Evolutionary conservation across 129 eudicot species (phyloP), one percentile per base, ranked within the genome.

Genomic region (Centrapalus pauciflorus): DNA sequence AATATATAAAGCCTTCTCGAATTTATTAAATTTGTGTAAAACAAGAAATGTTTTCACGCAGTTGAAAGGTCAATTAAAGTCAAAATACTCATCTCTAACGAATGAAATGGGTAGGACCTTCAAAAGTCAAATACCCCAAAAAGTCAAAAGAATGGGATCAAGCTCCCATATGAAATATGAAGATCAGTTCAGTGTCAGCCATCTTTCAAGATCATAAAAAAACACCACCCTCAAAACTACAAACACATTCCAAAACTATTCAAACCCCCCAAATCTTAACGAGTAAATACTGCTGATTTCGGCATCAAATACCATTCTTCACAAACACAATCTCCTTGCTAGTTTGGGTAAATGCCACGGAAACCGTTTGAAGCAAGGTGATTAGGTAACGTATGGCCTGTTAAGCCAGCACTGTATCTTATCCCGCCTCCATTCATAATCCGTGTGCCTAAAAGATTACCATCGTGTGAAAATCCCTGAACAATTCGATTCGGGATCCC

Each of bases 371-470:
- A 51, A 59, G 63, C 68, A 34, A 74, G 76, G 20, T 72, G 70
- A 23, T 75, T 69, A 14, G 80, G 64, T 24, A 74, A 61, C 27
- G 73, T 41, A 64, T 61, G 77, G 43, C 64, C 81, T 12, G 75
- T 73, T 37, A 79, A 41, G 12, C 79, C 79, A 0, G 73, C 51
- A 7, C 2, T 17, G 66, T 76, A 80, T 66, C 79, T 59, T 56
- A 59, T 58, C 32, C 65, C 68, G 11, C 73, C 85, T 61, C 73
- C 83, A 26, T 77, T 75, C 61, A 73, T 73, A 72, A 69, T 77
- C 73, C 75, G 61, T 75, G 70, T 4, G 54, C 83, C 71, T 1
- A 59, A 48, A 9, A 60, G 52, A 56, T 66, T 66, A 51, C 70
- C 65, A 46, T 61, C 85, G 12, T 67, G 76, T 4, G 74, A 41